A percentile compares a stretch with the other conserved stretches of the same genome.
These are phyloP conservation scores for Trichoderma koningiopsis DNA, from an alignment of 2,329 filamentous ascomycete genomes.

Conservation along the genomic window DNA sequence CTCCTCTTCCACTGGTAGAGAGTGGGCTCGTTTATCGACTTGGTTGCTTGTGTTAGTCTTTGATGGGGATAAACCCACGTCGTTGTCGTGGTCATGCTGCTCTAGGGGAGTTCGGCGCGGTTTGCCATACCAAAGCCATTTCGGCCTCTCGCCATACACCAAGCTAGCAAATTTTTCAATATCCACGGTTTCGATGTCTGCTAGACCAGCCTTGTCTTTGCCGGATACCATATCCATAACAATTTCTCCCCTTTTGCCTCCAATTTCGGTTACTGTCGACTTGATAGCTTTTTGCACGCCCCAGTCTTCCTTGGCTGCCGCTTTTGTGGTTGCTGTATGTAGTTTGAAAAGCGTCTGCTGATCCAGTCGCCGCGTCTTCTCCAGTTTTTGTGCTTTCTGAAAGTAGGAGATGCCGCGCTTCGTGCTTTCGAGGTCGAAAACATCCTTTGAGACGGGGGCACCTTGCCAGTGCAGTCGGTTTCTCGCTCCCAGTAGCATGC, in stretches of 20 bases:
- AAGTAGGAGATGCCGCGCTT: constrained; percentile 86
- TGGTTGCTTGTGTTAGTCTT: constrained; percentile 51
- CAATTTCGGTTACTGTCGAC: constrained; percentile 89
- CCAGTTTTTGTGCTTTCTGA: constrained; percentile 84
- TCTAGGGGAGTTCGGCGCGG: constrained; percentile 64
- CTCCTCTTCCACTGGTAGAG: constrained; percentile 57
- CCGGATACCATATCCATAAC: constrained; percentile 92
- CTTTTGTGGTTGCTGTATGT: constrained; percentile 84
- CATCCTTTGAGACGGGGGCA: constrained; percentile 84
- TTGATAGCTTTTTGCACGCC: constrained; percentile 92
- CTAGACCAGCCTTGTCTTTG: constrained; percentile 84
- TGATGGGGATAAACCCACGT: constrained; percentile 52
- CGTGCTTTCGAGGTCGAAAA: constrained; percentile 80
- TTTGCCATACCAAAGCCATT: constrained; percentile 96
- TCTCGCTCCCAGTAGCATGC: constrained; percentile 84
- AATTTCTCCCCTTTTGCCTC: constrained; percentile 91
- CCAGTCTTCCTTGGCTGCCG: constrained; percentile 86
- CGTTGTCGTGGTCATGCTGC: constrained; percentile 50
- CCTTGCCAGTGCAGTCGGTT: constrained; percentile 86
- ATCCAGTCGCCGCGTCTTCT: constrained; percentile 77
- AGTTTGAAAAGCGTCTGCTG: constrained; percentile 79
- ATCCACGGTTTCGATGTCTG: constrained; percentile 89
- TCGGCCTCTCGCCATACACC: constrained; percentile 77
- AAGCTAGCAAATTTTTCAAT: constrained; percentile 80
- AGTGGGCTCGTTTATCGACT: constrained; percentile 53